Evolutionary conservation across 2,329 filamentous ascomycete species (phyloP).

Genomic region (Fusarium robinianum): DNA sequence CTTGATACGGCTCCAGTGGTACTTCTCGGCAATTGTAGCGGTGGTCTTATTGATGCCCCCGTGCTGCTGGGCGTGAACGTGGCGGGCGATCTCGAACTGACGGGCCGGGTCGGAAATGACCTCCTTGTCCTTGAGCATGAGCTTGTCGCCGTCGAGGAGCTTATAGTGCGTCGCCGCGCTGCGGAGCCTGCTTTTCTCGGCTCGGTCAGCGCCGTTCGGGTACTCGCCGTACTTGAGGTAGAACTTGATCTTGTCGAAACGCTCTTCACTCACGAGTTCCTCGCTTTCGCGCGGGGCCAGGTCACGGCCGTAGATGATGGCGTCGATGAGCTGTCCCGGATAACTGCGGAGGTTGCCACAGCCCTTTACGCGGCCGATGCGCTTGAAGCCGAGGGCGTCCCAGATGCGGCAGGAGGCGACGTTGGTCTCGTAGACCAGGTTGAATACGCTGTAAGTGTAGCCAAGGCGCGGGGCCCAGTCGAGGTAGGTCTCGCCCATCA

Average conservation of each 20-base stretch:
- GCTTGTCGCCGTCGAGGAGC: slow-evolving; percentile 73
- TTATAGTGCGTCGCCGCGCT: slow-evolving; percentile 96
- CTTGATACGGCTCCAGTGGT: slow-evolving; percentile 98
- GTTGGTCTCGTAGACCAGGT: slow-evolving; percentile 92
- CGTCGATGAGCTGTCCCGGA: slow-evolving; percentile 71
- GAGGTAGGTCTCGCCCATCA: slow-evolving; percentile 77
- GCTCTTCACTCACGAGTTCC: slow-evolving; percentile 88
- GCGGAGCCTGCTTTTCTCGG: slow-evolving; percentile 91
- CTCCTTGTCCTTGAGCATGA: slow-evolving; percentile 98
- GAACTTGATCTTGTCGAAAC: slow-evolving; percentile 98
- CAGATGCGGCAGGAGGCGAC: slow-evolving; percentile 88
- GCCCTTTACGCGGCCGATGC: slow-evolving; percentile 80
- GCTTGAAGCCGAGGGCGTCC: slow-evolving; percentile 91
- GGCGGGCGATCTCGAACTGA: slow-evolving; percentile 87
- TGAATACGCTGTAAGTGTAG: slow-evolving; percentile 92
- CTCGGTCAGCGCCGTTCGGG: slow-evolving; percentile 87
- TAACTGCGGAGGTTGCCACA: slow-evolving; percentile 72
- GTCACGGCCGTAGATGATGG: slow-evolving; percentile 77
- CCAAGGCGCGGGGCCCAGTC: slow-evolving; percentile 81
- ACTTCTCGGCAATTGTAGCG: slow-evolving; percentile 87
- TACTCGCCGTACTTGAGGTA: slow-evolving; percentile 96
- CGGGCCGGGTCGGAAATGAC: slow-evolving; percentile 87
- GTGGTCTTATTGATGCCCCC: slow-evolving; percentile 99
- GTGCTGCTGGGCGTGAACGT: slow-evolving; percentile 75
- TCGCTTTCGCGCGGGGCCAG: slow-evolving; percentile 65